These are phyloP conservation scores for Aspergillus sclerotiicarbonarius DNA, from an alignment of 495 filamentous ascomycete genomes.

Conservation along the genomic window DNA sequence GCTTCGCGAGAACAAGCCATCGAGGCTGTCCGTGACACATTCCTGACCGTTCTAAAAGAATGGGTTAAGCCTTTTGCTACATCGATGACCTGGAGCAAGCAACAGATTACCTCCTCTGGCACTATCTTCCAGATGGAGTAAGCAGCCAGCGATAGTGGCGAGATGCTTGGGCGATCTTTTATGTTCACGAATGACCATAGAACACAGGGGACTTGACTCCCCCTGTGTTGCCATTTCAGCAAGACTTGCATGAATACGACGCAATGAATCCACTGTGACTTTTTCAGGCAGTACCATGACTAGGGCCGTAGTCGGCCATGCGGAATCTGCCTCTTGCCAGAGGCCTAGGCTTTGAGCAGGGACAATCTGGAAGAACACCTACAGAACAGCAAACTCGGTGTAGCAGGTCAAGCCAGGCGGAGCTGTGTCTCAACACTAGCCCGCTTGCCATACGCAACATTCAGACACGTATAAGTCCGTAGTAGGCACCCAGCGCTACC, in stretches of 20 bases:
- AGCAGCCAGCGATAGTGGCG: not conserved
- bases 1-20: constrained; percentile 46
- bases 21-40: constrained; percentile 51
- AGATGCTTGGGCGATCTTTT: not conserved
- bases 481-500: no score
- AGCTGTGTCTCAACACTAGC: no score
- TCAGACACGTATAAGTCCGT: no score
- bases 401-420: no score
- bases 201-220: not conserved
- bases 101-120: constrained; percentile 43
- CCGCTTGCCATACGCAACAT: no score
- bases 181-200: constrained; percentile 1
- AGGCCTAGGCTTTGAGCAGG: not conserved
- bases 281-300: not conserved
- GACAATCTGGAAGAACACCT: not conserved
- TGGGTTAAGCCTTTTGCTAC: constrained; percentile 55
- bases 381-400: no score
- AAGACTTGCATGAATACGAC: constrained; percentile 5
- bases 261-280: constrained; percentile 1
- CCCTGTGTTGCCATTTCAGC: constrained; percentile 1
- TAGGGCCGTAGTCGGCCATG: not conserved
- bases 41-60: constrained; percentile 50
- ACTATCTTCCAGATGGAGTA: constrained; percentile 30
- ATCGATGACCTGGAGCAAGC: constrained; percentile 36
- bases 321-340: not conserved